Base-by-base conservation (phyloP, 805 yeast genomes). In the Suhomyces vadensis region DNA sequence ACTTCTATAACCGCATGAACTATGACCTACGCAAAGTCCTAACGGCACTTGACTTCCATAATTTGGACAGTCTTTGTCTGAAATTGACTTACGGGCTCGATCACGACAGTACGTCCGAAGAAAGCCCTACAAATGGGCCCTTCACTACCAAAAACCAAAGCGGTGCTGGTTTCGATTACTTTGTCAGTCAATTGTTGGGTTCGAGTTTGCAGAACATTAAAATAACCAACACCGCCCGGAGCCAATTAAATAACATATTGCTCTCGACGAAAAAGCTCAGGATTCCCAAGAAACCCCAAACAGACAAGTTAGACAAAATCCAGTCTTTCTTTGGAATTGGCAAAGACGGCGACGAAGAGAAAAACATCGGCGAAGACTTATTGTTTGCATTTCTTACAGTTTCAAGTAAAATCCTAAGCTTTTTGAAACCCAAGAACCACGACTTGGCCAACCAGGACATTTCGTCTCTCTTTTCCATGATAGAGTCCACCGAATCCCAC, bases 361-460 rank as follows among this genome's bases (percentile, higher is more conserved):
- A 43, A 10, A 45, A 41, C 22, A 29, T 61, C 11, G 65, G 58
- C 50, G 77, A 16, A 3, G 81, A 83, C 25, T 61, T 91, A 9
- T 65, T 94, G 5, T 94, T 92, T 62, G 94, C 94, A 0, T 63
- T 92, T 1, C 77, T 87, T 3, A 81, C 80, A 1, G 75, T 85
- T 1, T 78, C 76, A 31, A 82, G 83, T n/a, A 71, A 79, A 44
- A 65, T 94, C 13, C 74, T 89, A 21, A 78, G 86, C 4, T 82
- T 83, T 0, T 64, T 89, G 53, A 74, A 95, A 39, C 97, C 97
- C 0, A 77, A 75, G 42, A 78, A 78, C 22, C 98, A 92, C 61
- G 77, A 84, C 5, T 61, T 92, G 26, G 86, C 85, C 51, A 90
- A 95, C 2, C 80, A 86, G 6, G 99, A 92, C 62, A 67, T 94